Percentiles rank a stretch among this genome's conserved stretches.
Evolutionary conservation across 192 early-diverging fungal species (phyloP).

Genomic region (Paraglomus occultum): DNA sequence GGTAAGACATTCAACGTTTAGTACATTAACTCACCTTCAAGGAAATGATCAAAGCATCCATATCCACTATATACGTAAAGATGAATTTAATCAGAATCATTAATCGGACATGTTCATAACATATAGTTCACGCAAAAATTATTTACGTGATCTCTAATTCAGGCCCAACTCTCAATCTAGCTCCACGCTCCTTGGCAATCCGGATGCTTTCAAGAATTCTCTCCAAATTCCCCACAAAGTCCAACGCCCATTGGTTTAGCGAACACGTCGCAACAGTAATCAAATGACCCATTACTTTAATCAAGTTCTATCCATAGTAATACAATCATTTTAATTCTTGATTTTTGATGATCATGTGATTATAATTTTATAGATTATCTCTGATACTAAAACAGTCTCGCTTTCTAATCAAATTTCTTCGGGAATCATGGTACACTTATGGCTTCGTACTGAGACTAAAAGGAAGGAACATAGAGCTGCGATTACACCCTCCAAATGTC

Average conservation of each 20-base stretch:
- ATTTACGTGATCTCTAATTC: constrained; percentile 90
- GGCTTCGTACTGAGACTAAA: constrained; percentile 99
- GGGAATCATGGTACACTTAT: constrained; percentile 59
- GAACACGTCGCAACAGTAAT: constrained; percentile 81
- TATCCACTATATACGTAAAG: constrained; percentile 69
- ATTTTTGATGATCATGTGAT: too few relatives aligned
- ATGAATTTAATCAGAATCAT: background rate
- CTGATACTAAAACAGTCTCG: too few relatives aligned
- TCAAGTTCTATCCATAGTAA: too few relatives aligned
- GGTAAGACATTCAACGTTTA: background rate
- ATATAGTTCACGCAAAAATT: background rate
- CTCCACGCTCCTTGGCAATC: constrained; percentile 76
- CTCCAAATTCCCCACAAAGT: constrained; percentile 91
- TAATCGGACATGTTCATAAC: background rate
- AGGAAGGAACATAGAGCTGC: constrained; percentile 92
- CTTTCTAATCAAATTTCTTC: too few relatives aligned
- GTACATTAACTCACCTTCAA: constrained; percentile 66
- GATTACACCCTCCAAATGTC: constrained; percentile 81
- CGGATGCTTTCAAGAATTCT: constrained; percentile 84
- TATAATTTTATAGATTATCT: too few relatives aligned
- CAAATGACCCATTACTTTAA: constrained; percentile 45
- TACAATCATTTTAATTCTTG: too few relatives aligned
- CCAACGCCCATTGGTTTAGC: constrained; percentile 93
- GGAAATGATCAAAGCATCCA: constrained; percentile 97
- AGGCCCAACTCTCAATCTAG: constrained; percentile 85